These are phyloP conservation scores for Leccinum subspadiceum DNA, from an alignment of 1,284 basidiomycete genomes.

Conservation along the genomic window DNA sequence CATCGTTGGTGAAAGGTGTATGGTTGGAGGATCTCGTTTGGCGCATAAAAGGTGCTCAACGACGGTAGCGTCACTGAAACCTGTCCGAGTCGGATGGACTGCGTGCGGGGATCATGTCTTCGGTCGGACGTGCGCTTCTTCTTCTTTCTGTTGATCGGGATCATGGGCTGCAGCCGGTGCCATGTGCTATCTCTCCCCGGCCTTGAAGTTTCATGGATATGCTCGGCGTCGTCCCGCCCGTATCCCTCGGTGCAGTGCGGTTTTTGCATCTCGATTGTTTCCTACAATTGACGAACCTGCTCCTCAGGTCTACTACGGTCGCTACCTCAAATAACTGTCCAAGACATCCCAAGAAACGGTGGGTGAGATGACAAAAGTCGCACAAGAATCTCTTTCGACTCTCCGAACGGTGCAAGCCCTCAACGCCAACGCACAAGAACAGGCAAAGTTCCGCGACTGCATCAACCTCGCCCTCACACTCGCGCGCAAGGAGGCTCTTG, in stretches of 20 bases:
- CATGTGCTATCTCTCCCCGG: conserved; percentile 94
- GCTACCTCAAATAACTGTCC: conserved; percentile 90
- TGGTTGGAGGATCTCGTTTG: not conserved
- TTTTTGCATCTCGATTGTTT: not conserved
- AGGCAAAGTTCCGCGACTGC: conserved; percentile 63
- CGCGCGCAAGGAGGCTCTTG: conserved; percentile 86
- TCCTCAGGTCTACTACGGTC: conserved; percentile 87
- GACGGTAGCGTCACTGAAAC: conserved; percentile 74
- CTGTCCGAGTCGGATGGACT: conserved; percentile 70
- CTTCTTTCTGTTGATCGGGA: not conserved
- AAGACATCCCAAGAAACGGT: conserved; percentile 92
- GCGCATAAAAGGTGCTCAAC: not conserved
- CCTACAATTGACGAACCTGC: not conserved
- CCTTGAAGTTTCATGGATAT: conserved; percentile 80
- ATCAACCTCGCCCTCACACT: conserved; percentile 74
- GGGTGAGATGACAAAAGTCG: conserved; percentile 91
- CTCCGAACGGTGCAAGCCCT: conserved; percentile 92
- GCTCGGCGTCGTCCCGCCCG: conserved; percentile 92
- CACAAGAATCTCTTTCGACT: conserved; percentile 88
- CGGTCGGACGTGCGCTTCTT: conserved; percentile 74
- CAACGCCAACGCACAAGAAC: conserved; percentile 77
- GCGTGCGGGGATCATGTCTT: conserved; percentile 83
- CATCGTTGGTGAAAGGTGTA: conserved; percentile 90
- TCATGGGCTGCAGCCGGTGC: conserved; percentile 66
- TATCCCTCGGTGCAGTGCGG: conserved; percentile 78